These are phyloP conservation scores for Cardamine resedifolia DNA, from an alignment of 345 rosid species.

Conservation along the genomic window DNA sequence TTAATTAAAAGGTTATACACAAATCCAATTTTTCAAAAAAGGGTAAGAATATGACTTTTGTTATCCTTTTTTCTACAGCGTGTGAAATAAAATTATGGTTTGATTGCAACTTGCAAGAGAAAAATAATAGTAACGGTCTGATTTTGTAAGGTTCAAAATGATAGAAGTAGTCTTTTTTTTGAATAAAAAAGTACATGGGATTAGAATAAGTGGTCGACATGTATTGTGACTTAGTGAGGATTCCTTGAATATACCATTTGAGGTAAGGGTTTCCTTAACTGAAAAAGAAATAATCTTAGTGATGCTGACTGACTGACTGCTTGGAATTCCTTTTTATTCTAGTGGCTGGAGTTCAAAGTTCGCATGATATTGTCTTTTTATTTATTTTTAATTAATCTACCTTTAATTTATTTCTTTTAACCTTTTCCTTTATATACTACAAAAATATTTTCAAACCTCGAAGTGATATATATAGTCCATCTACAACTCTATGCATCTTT, in stretches of 20 bases:
- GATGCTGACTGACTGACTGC: constrained; percentile 32
- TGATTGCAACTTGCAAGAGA: not conserved
- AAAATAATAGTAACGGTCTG: not conserved
- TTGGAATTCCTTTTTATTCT: not conserved
- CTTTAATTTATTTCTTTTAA: not conserved
- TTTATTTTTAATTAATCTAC: not conserved
- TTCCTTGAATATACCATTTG: constrained; percentile 29
- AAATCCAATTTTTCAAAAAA: not conserved
- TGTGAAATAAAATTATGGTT: not conserved
- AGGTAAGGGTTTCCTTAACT: constrained; percentile 36
- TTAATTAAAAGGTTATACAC: not conserved
- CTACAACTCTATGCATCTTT: constrained; percentile 11
- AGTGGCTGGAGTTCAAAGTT: constrained; percentile 30
- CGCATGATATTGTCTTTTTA: not conserved
- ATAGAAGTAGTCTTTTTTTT: not conserved
- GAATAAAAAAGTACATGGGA: constrained; percentile 7
- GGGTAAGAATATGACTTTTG: not conserved
- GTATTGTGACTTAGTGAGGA: constrained; percentile 3
- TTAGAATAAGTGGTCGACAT: constrained; percentile 17
- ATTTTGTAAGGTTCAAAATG: not conserved
- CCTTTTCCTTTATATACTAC: not conserved
- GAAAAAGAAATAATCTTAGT: constrained; percentile 24
- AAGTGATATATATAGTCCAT: constrained; percentile 1
- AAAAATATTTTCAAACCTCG: not conserved
- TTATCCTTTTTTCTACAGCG: not conserved